Evolutionary conservation across 1,284 basidiomycete species (phyloP).

Genomic region (Trichosporon coremiiforme): DNA sequence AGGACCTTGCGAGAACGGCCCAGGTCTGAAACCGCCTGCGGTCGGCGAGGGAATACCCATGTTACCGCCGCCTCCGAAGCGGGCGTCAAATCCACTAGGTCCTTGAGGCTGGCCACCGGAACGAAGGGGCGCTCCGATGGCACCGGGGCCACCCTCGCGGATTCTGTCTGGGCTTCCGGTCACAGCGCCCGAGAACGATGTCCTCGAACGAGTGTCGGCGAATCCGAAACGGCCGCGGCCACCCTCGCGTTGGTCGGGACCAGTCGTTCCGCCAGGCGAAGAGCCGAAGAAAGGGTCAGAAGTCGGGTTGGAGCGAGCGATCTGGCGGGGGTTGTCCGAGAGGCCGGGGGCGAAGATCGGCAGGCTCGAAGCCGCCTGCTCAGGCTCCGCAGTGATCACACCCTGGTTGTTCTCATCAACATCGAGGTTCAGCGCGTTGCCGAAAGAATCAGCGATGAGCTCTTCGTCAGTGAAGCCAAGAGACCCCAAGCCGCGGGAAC

Average conservation of each 20-base stretch:
- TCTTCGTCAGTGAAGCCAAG: slow-evolving; percentile 72
- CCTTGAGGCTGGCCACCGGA: slow-evolving; percentile 8
- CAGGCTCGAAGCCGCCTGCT: slow-evolving; percentile 25
- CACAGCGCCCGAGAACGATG: slow-evolving; percentile 16
- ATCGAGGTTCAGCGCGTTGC: slow-evolving; percentile 66
- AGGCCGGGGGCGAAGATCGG: slow-evolving; percentile 30
- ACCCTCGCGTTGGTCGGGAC: slow-evolving; percentile 25
- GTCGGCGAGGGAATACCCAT: slow-evolving; percentile 23
- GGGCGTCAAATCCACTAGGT: slow-evolving; percentile 19
- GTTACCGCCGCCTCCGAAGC: slow-evolving; percentile 17
- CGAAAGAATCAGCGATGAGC: slow-evolving; percentile 65
- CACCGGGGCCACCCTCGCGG: slow-evolving; percentile 26
- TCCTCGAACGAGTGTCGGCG: slow-evolving; percentile 15
- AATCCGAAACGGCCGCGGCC: slow-evolving; percentile 20
- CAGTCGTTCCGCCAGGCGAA: slow-evolving; percentile 23
- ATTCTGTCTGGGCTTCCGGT: slow-evolving; percentile 24
- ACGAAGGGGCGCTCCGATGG: slow-evolving; percentile 32
- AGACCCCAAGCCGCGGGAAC: slow-evolving; percentile 38
- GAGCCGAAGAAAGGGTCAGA: slow-evolving; percentile 29
- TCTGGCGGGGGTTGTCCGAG: slow-evolving; percentile 21
- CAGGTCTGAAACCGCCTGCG: slow-evolving; percentile 20
- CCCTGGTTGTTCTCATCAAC: slow-evolving; percentile 55
- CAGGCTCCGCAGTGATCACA: slow-evolving; percentile 4
- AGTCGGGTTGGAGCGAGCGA: slow-evolving; percentile 25
- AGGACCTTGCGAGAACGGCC: slow-evolving; percentile 27